Evolutionary conservation across 371 early-diverging fungal genomes (phyloP).

Genomic region (Syncephalastrum sp.): DNA sequence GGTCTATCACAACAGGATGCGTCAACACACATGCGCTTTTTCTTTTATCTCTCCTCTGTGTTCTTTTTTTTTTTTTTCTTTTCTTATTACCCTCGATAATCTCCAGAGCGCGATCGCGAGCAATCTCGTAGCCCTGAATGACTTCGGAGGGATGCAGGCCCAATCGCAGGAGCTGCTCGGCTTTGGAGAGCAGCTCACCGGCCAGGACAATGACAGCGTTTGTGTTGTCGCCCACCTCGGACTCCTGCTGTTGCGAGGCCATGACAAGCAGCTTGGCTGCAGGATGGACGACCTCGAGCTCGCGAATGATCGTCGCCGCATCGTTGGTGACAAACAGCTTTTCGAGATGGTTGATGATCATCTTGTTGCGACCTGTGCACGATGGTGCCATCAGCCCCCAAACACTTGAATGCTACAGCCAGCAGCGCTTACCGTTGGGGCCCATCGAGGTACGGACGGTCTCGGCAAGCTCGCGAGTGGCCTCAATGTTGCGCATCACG

Average conservation of each 20-base stretch:
- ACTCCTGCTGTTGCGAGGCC: conserved; percentile 98
- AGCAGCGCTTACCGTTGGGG: conserved; percentile 79
- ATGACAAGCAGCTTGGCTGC: conserved; percentile 96
- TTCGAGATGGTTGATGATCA: conserved; percentile 98
- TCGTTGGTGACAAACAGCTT: conserved; percentile 99
- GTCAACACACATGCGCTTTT: neutral
- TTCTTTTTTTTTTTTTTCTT: neutral
- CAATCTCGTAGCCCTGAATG: conserved; percentile 92
- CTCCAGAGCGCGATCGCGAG: conserved; percentile 79
- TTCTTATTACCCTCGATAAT: conserved; percentile 70
- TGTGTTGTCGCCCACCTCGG: conserved; percentile 95
- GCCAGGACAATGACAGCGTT: conserved; percentile 95
- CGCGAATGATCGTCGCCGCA: conserved; percentile 98
- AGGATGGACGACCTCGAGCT: conserved; percentile 98
- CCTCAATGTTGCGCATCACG: conserved; percentile 91
- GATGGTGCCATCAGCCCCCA: neutral
- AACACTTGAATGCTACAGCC: neutral
- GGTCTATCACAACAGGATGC: conserved; percentile 37
- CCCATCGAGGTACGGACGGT: conserved; percentile 95
- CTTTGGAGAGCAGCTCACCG: conserved; percentile 92
- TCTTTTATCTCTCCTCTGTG: neutral
- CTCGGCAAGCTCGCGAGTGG: conserved; percentile 88
- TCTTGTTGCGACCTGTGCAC: conserved; percentile 94
- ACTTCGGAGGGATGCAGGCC: conserved; percentile 95
- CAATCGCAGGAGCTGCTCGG: conserved; percentile 89